phyloP scores from a whole-genome alignment of 371 early-diverging fungal genomes.

The Basidiobolus meristosporus region DNA sequence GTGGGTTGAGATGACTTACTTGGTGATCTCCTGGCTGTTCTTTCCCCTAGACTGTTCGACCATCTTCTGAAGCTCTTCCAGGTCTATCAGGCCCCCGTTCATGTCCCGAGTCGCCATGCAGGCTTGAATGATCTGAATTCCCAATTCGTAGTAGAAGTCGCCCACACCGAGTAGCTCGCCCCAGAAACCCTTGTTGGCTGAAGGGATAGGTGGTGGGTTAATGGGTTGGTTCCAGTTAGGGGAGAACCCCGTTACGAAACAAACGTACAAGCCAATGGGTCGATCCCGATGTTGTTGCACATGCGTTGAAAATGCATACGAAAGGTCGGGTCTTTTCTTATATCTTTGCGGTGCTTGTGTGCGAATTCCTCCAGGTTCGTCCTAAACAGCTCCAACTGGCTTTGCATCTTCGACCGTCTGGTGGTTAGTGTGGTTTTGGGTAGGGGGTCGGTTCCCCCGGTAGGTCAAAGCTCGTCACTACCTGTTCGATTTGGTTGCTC shows the following conservation, averaged over 20 bases:
- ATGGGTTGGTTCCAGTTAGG: too few species aligned
- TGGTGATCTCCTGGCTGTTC: conserved; percentile 12
- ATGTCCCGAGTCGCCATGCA: conserved; percentile 65
- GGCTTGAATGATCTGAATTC: conserved; percentile 75
- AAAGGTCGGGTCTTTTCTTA: conserved; percentile 71
- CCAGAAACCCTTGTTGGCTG: conserved; percentile 90
- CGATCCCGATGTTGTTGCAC: conserved; percentile 86
- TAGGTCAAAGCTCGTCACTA: conserved; percentile 2
- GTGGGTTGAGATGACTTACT: conserved; percentile 10
- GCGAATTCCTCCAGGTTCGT: conserved; percentile 73
- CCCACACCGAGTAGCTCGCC: conserved; percentile 83
- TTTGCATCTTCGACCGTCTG: too few species aligned
- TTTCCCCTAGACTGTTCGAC: conserved; percentile 27
- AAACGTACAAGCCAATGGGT: conserved; percentile 74
- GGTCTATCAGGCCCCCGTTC: conserved; percentile 80
- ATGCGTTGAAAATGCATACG: conserved; percentile 81
- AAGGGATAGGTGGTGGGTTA: not conserved
- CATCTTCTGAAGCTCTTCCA: conserved; percentile 48
- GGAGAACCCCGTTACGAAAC: not conserved
- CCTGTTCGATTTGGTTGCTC: conserved; percentile 30
- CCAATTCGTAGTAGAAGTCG: conserved; percentile 94
- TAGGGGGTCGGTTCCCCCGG: too few species aligned
- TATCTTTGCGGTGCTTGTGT: conserved; percentile 65
- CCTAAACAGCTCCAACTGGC: conserved; percentile 61
- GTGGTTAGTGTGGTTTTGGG: too few species aligned